Base-by-base conservation (phyloP, 257 asterid species). In the Thymus mandschuricus region DNA sequence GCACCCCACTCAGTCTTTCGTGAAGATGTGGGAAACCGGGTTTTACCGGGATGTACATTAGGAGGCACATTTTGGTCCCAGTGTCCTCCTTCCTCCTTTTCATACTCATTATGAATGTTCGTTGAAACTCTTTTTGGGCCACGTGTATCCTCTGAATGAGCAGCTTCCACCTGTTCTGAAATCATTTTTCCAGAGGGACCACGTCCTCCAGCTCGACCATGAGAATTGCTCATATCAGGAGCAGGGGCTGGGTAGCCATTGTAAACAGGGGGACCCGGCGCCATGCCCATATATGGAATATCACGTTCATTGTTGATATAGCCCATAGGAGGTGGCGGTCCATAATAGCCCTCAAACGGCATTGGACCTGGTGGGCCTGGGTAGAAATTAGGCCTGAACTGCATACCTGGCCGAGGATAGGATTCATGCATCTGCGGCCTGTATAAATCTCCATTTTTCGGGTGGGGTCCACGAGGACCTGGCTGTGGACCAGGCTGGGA, bases 251-350 rank as follows among this genome's bases (percentile, higher is more conserved):
- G 77, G 81, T 77, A 90, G 65, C 95, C 81, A 74, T 86, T 87
- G 75, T 84, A 86, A 65, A 82, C 85, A 44, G 88, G 83, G 59
- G 87, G 95, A 1, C 86, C 85, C 40, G 82, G 72, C 34, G 80
- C 77, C 84, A 74, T 85, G 77, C 94, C 92, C 90, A 85, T 86
- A 81, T 72, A 86, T 31, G 96, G 87, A 59, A 85, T 80, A 58
- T 92, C 98, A 55, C 83, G 89, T 56, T 89, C 96, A 76, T 46
- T 84, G 76, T 76, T 87, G 82, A 80, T 63, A 74, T 81, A 95
- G 64, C 96, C 97, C 92, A 87, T 87, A 64, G 95, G 93, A 30
- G 90, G 96, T 59, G 95, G 92, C 35, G 90, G 96, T 62, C 99
- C 92, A 85, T 88, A 92, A 69, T 85, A 92, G 49, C 97, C 89